phyloP scores from a whole-genome alignment of 164 flowering plant species.

The Berberis vulgaris region DNA sequence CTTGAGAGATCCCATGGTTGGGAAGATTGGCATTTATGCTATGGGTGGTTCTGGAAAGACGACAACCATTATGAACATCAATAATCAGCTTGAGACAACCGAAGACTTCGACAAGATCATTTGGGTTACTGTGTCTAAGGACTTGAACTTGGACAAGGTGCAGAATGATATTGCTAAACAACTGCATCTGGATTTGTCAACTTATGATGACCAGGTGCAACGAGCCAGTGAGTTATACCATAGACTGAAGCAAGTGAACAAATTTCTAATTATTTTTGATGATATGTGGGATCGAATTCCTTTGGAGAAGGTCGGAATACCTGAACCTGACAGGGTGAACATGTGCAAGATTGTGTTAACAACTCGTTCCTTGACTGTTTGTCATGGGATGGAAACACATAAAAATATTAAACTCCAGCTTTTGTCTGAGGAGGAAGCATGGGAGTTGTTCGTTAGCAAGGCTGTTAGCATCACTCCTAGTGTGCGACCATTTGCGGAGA shows the following conservation, averaged over 20 bases:
- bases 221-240: not conserved
- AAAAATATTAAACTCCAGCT: slow-evolving; percentile 16
- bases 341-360: slow-evolving; percentile 28
- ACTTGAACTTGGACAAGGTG: slow-evolving; percentile 5
- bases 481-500: slow-evolving; percentile 12
- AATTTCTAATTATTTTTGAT: slow-evolving; percentile 14
- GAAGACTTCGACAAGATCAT: slow-evolving; percentile 9
- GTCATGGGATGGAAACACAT: slow-evolving; percentile 20
- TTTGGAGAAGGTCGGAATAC: slow-evolving; percentile 21
- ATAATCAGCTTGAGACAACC: slow-evolving; percentile 7
- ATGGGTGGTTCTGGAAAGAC: slow-evolving; percentile 19
- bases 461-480: slow-evolving; percentile 9
- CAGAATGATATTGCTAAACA: slow-evolving; percentile 8
- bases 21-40: slow-evolving; percentile 14
- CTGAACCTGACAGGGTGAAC: slow-evolving; percentile 12
- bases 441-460: slow-evolving; percentile 18
- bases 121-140: slow-evolving; percentile 12
- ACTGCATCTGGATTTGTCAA: slow-evolving; percentile 8
- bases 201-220: slow-evolving; percentile 1
- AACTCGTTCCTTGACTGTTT: slow-evolving; percentile 12
- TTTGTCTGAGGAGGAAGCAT: slow-evolving; percentile 16
- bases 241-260: not conserved
- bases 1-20: slow-evolving; percentile 8
- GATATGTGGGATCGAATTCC: slow-evolving; percentile 27
- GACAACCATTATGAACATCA: slow-evolving; percentile 12